Percentiles rank a stretch among this genome's conserved stretches.
These are phyloP conservation scores for Mangifera indica DNA, from an alignment of 345 rosid species.

Conservation along the genomic window DNA sequence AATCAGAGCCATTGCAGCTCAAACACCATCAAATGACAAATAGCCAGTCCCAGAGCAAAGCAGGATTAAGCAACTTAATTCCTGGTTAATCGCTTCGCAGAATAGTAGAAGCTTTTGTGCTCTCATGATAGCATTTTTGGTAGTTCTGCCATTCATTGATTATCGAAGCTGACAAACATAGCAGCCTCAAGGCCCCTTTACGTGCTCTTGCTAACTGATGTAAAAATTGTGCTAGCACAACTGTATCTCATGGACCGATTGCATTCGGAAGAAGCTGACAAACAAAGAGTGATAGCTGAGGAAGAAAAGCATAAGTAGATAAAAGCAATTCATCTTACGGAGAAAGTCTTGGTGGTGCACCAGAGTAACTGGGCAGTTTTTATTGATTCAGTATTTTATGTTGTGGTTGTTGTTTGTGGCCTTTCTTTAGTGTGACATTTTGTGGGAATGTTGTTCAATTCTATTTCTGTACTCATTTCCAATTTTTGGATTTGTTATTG, in stretches of 20 bases:
- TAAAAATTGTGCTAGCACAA: conserved; percentile 45
- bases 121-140: conserved; percentile 51
- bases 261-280: conserved; percentile 32
- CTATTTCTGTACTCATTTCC: conserved; percentile 19
- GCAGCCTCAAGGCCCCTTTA: conserved; percentile 62
- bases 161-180: no score
- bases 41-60: conserved; percentile 10
- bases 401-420: conserved; percentile 54
- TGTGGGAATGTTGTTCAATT: not conserved
- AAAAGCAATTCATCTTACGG: conserved; percentile 63
- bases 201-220: conserved; percentile 54
- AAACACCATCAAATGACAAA: conserved; percentile 1
- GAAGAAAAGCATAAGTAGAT: conserved; percentile 44
- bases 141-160: conserved; percentile 43
- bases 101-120: conserved; percentile 53
- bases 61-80: conserved; percentile 26
- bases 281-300: conserved; percentile 23
- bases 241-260: conserved; percentile 35
- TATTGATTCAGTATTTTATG: conserved; percentile 72
- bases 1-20: conserved; percentile 1
- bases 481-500: not conserved
- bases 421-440: conserved; percentile 34
- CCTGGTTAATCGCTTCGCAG: conserved; percentile 56
- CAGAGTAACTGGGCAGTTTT: conserved; percentile 60
- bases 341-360: conserved; percentile 66